These are phyloP conservation scores for Russula sp. DNA, from an alignment of 768 basidiomycete genomes.

Conservation along the genomic window DNA sequence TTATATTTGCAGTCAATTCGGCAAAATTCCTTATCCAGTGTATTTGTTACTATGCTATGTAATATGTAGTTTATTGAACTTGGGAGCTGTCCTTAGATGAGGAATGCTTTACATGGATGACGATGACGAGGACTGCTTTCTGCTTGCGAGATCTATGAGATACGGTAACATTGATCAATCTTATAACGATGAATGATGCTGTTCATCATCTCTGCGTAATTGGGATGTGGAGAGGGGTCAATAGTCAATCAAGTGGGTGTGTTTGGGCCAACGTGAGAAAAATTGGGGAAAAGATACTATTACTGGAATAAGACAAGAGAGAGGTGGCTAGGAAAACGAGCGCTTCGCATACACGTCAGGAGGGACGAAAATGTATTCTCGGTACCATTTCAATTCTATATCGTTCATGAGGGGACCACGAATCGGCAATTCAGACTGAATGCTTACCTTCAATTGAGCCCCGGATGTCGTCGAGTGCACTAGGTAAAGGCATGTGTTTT, in stretches of 20 bases:
- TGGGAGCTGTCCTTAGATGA: background rate
- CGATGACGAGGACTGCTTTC: background rate
- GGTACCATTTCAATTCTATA: conserved; percentile 77
- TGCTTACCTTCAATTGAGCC: conserved; percentile 66
- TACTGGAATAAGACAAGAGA: background rate
- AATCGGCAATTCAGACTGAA: background rate
- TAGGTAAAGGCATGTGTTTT: conserved; percentile 34
- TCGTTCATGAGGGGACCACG: conserved; percentile 6
- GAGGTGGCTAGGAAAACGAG: conserved; percentile 1
- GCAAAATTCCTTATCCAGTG: background rate
- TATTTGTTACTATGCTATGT: conserved; percentile 3
- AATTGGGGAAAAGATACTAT: background rate
- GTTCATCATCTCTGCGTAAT: background rate
- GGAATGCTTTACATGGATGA: background rate
- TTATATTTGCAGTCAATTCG: background rate
- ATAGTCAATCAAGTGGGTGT: background rate
- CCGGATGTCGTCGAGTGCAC: conserved; percentile 80
- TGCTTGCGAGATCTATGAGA: background rate
- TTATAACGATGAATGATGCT: background rate
- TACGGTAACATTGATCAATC: background rate
- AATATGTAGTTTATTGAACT: background rate
- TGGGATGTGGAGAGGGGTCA: background rate
- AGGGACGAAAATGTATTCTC: conserved; percentile 64
- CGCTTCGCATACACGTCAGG: conserved; percentile 31
- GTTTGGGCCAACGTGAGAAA: background rate